Percentiles rank a stretch among this genome's conserved stretches.
Conservation (phyloP, 2,329 filamentous ascomycete species). For the Xylaria sp. region DNA sequence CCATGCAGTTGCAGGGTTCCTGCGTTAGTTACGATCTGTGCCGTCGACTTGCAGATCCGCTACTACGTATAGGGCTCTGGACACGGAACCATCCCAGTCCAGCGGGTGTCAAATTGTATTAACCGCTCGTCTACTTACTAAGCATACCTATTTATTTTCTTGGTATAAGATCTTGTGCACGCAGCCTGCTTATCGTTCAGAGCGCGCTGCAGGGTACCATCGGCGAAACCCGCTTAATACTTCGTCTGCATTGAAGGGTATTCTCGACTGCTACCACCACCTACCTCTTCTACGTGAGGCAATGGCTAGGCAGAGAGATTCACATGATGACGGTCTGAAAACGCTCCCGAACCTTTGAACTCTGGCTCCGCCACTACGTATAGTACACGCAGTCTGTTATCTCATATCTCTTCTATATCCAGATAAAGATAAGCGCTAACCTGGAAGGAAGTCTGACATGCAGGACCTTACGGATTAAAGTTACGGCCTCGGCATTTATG, state of each 20-base stretch:
- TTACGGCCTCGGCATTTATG: background rate
- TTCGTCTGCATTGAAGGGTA: background rate
- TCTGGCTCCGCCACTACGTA: background rate
- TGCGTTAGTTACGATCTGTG: conserved; percentile 28
- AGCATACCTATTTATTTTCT: background rate
- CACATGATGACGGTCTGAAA: background rate
- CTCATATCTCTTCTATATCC: background rate
- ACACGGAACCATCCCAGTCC: background rate
- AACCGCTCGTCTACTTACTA: background rate
- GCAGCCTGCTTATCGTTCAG: background rate
- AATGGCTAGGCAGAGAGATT: background rate
- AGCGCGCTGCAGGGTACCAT: background rate
- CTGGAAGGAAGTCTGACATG: background rate
- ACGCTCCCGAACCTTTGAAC: background rate
- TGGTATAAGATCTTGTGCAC: background rate
- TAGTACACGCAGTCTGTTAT: background rate
- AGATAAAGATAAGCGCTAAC: conserved; percentile 7
- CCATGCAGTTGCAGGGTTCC: conserved; percentile 25
- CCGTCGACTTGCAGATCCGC: background rate
- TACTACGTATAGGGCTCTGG: background rate
- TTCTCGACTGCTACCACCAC: background rate
- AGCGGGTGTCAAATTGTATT: background rate
- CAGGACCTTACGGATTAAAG: background rate
- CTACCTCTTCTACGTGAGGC: background rate
- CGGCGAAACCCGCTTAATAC: background rate